Conservation (phyloP, 2,329 filamentous ascomycete species). For the Fusarium sp. region DNA sequence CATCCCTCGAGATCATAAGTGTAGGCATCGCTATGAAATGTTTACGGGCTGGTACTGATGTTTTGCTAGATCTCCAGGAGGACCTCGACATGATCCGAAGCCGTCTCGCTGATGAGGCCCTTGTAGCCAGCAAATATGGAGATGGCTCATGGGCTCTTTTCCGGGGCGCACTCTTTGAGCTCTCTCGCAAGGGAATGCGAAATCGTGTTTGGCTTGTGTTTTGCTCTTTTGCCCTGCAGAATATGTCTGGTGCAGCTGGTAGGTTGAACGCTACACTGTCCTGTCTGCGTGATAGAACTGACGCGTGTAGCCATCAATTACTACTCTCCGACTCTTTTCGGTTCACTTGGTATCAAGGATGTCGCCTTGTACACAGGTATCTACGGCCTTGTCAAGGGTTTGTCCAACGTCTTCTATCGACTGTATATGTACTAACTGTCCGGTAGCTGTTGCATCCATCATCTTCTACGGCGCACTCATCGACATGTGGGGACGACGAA, state of each 20-base stretch:
- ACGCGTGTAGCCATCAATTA: constrained; percentile 58
- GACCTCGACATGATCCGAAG: constrained; percentile 63
- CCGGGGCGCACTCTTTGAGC: constrained; percentile 53
- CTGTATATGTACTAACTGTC: constrained; percentile 1
- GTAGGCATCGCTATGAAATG: constrained; percentile 20
- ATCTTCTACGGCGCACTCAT: constrained; percentile 59
- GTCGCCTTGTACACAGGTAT: constrained; percentile 65
- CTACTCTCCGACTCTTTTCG: constrained; percentile 60
- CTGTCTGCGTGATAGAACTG: not conserved
- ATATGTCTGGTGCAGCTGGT: constrained; percentile 59
- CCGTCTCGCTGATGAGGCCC: constrained; percentile 54
- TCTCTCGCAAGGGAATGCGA: constrained; percentile 58
- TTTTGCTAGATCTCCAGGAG: constrained; percentile 58
- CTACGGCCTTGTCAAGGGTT: constrained; percentile 62
- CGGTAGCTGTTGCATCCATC: constrained; percentile 55
- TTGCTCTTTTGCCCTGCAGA: constrained; percentile 57
- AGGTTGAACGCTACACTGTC: not conserved
- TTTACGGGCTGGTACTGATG: constrained; percentile 5
- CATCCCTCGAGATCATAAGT: constrained; percentile 58
- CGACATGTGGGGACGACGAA: constrained; percentile 58
- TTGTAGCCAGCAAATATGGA: constrained; percentile 53
- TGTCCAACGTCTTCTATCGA: not conserved
- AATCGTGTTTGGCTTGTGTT: constrained; percentile 58
- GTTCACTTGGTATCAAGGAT: constrained; percentile 62
- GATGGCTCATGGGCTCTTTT: constrained; percentile 54